These are phyloP conservation scores for Chloridella minuta DNA, from an alignment of 352 stramenopile genomes.

Conservation along the genomic window DNA sequence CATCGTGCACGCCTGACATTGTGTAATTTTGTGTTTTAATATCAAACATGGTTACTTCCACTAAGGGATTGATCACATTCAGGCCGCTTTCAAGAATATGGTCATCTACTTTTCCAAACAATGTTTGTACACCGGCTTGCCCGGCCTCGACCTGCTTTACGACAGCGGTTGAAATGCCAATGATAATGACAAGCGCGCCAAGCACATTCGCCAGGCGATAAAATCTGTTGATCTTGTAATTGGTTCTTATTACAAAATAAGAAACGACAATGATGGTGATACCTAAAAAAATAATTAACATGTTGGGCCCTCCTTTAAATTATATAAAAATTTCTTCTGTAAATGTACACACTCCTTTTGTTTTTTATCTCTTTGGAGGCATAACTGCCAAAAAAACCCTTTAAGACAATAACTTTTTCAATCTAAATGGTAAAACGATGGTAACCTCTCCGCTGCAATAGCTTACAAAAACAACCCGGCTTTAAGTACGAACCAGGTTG, in stretches of 20 bases:
- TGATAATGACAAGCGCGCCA: neutral
- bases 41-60: neutral
- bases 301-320: neutral
- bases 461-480: too few relatives aligned
- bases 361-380: too few relatives aligned
- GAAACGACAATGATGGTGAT: neutral
- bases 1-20: neutral
- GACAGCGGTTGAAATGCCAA: neutral
- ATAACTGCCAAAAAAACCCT: too few relatives aligned
- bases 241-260: neutral
- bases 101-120: neutral
- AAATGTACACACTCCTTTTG: too few relatives aligned
- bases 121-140: neutral
- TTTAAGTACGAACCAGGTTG: too few relatives aligned
- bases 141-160: neutral
- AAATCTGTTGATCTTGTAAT: neutral
- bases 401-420: too few relatives aligned
- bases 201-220: neutral
- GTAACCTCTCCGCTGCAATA: too few relatives aligned
- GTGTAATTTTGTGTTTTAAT: constrained; percentile 6
- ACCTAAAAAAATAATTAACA: neutral
- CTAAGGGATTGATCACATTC: neutral
- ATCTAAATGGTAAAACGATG: too few relatives aligned
- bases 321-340: neutral
- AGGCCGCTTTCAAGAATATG: neutral